Evolutionary conservation across 2,329 filamentous ascomycete genomes (phyloP).

Genomic region (Apiospora koreana): DNA sequence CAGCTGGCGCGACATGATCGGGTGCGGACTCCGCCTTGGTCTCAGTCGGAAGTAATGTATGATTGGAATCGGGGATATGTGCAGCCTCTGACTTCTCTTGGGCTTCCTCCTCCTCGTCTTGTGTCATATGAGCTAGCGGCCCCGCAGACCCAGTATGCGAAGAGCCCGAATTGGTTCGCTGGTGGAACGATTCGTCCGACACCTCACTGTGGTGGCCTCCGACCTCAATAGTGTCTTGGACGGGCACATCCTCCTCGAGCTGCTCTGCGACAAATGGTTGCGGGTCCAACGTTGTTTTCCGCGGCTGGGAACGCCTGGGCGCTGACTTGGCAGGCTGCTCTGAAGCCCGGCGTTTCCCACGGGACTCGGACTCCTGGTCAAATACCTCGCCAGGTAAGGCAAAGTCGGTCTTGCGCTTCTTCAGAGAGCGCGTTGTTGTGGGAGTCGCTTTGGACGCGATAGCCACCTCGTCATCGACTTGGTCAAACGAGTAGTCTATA

Average conservation of each 20-base stretch:
- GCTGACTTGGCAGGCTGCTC: conserved; percentile 31
- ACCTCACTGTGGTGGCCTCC: conserved; percentile 43
- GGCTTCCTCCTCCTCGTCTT: background rate
- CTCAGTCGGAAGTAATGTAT: conserved; percentile 1
- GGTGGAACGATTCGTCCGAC: conserved; percentile 34
- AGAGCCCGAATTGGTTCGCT: conserved; percentile 29
- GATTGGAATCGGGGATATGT: conserved; percentile 9
- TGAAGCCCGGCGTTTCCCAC: conserved; percentile 31
- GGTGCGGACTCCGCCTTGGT: background rate
- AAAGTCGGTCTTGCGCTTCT: conserved; percentile 31
- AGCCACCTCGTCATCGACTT: conserved; percentile 48
- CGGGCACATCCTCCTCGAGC: conserved; percentile 46
- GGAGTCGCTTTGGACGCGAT: conserved; percentile 26
- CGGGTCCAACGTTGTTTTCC: conserved; percentile 33
- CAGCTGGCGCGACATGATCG: background rate
- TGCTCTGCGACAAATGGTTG: conserved; percentile 25
- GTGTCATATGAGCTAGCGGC: conserved; percentile 11
- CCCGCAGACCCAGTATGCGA: conserved; percentile 25
- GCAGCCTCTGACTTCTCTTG: background rate
- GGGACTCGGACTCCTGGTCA: conserved; percentile 26
- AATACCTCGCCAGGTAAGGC: conserved; percentile 24
- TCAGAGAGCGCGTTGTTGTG: conserved; percentile 26
- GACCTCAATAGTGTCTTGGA: conserved; percentile 60
- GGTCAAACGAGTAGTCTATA: conserved; percentile 58
- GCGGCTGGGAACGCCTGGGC: conserved; percentile 24